phyloP scores from a whole-genome alignment of 805 yeast species.

The Yarrowia sp. region DNA sequence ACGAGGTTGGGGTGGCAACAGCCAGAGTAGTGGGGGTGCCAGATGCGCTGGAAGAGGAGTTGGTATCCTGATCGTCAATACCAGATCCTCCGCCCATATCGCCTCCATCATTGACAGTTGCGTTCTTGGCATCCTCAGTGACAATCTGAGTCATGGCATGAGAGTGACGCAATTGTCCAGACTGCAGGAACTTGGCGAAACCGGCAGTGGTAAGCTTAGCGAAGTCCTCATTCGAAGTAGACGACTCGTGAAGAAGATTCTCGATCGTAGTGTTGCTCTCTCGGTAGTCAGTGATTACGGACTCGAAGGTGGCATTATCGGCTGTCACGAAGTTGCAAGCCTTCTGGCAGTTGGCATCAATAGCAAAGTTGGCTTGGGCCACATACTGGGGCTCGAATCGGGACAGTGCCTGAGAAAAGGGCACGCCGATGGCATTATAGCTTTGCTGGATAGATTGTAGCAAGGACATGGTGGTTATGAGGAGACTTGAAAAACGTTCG shows the following conservation, averaged over 20 bases:
- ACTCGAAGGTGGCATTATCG: background rate
- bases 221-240: background rate
- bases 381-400: conserved; percentile 2
- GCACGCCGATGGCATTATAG: conserved; percentile 5
- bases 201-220: background rate
- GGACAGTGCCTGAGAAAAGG: background rate
- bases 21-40: background rate
- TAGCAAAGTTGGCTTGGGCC: background rate
- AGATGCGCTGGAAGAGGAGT: background rate
- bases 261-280: background rate
- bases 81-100: conserved; percentile 16
- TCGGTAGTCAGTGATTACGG: background rate
- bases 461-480: background rate
- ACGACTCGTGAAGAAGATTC: background rate
- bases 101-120: background rate
- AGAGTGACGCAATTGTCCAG: background rate
- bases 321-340: background rate
- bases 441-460: background rate
- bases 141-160: conserved; percentile 11
- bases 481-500: background rate
- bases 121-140: background rate
- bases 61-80: background rate
- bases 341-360: background rate
- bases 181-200: background rate
- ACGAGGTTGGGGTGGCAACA: background rate